phyloP scores from a whole-genome alignment of 176 grass and related monocot species.

The Rhipidocladum racemiflorum region DNA sequence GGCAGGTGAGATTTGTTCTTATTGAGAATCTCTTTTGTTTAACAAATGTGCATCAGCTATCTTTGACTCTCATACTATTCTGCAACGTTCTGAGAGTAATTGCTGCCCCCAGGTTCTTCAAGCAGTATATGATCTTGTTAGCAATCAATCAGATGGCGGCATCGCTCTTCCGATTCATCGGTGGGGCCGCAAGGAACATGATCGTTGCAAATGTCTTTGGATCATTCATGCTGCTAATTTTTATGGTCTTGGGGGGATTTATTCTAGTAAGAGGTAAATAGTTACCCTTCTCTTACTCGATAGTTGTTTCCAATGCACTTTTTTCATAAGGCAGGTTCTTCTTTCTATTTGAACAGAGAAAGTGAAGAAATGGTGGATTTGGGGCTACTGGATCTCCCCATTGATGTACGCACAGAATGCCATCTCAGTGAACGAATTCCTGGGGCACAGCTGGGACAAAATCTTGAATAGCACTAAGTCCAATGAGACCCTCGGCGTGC shows the following conservation, averaged over 20 bases:
- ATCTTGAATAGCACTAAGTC: constrained; percentile 14
- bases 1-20: constrained; percentile 58
- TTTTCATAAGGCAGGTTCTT: not conserved
- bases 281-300: not conserved
- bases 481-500: constrained; percentile 52
- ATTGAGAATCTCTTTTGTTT: constrained; percentile 1
- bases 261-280: constrained; percentile 62
- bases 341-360: constrained; percentile 43
- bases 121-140: constrained; percentile 75
- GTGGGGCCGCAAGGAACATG: constrained; percentile 57
- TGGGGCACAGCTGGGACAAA: constrained; percentile 81
- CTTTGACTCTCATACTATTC: not conserved
- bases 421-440: constrained; percentile 72
- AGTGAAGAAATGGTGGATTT: constrained; percentile 98
- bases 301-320: not conserved
- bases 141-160: constrained; percentile 71
- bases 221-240: constrained; percentile 62
- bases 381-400: constrained; percentile 98
- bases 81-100: constrained; percentile 21
- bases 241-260: constrained; percentile 78
- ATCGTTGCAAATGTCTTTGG: constrained; percentile 77
- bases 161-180: constrained; percentile 67
- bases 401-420: constrained; percentile 90
- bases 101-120: constrained; percentile 56
- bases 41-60: not conserved